Percentiles rank a stretch among this genome's conserved stretches.
These are phyloP conservation scores for Psilocybe tampanensis DNA, from an alignment of 768 basidiomycete genomes.

Conservation along the genomic window DNA sequence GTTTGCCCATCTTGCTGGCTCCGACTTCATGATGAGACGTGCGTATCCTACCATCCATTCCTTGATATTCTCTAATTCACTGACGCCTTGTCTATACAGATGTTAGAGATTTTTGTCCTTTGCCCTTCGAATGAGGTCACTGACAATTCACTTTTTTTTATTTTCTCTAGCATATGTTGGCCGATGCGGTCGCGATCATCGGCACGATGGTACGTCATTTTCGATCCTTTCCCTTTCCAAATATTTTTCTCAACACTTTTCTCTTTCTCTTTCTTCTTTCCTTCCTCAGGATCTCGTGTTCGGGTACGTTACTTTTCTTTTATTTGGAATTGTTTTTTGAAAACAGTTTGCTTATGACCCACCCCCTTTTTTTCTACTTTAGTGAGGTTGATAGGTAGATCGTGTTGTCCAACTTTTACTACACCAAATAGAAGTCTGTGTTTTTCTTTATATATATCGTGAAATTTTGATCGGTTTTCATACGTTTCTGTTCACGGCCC, in stretches of 20 bases:
- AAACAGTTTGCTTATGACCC: background rate
- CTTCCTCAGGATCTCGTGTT: conserved; percentile 80
- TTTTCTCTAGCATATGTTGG: conserved; percentile 73
- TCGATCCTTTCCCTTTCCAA: conserved; percentile 1
- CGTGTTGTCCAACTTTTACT: conserved; percentile 3
- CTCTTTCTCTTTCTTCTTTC: no score
- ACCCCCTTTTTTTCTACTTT: conserved; percentile 12
- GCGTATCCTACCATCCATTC: conserved; percentile 32
- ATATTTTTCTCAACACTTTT: background rate
- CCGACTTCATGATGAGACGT: conserved; percentile 99
- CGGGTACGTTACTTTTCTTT: conserved; percentile 60
- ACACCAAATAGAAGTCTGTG: conserved; percentile 15
- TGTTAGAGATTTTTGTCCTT: conserved; percentile 33
- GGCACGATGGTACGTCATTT: conserved; percentile 88
- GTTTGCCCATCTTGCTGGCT: conserved; percentile 92
- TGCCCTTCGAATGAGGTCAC: conserved; percentile 16
- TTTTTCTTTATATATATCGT: conserved; percentile 4
- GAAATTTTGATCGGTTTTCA: background rate
- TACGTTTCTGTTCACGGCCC: no score
- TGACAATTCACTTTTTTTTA: conserved; percentile 15
- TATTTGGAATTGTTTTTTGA: background rate
- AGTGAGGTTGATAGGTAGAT: conserved; percentile 43
- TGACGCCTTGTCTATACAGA: conserved; percentile 34
- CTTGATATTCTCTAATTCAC: conserved; percentile 2
- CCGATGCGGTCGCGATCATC: conserved; percentile 95